Base-by-base conservation (phyloP, 2,329 filamentous ascomycete genomes). In the Monosporascus sp. region DNA sequence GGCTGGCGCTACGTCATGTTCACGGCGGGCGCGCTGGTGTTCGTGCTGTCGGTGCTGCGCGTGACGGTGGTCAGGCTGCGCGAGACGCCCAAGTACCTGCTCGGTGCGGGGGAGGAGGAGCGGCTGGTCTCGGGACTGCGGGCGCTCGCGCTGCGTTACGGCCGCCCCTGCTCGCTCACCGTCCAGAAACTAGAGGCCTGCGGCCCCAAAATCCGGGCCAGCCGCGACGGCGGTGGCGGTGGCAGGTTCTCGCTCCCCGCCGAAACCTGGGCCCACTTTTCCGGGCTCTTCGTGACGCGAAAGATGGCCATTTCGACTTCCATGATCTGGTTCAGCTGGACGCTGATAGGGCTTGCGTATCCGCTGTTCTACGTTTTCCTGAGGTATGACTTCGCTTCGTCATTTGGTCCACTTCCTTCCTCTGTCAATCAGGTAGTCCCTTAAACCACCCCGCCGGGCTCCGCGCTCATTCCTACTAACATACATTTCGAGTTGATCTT, bases 341-440 rank as follows among this genome's bases (percentile, higher is more conserved):
- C 81, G 0, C 64, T 87, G 2, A 87, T 89, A 37, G 87, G 87
- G 7, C 76, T 91, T 0, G 86, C 85, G 0, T 91, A 90, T 60
- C 87, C 88, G 0, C 74, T 91, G 0, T 91, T 88, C 68, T 87
- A 88, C 58, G 86, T 89, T 51, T 91, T 91, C 66, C 71, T 91
- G 2, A 83, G 83, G 73, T 78, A 66, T 58, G 72, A 68, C 8
- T 56, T n/a, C 55, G 8, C 8, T 9, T 38, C 26, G n/a, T 15
- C 38, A 44, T 24, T 41, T 14, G 7, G 7, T 41, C 38, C 18
- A 41, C 38, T 20, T 18, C 18, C 38, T 11, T 20, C 9, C 18
- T n/a, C 38, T 18, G 38, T 20, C 18, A 41, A n/a, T n/a, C 7
- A 41, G 17, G 17, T 4, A 18, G 9, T 17, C 31, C 31, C 31